Percentiles rank a stretch among this genome's conserved stretches.
These are phyloP conservation scores for Phylloporus sp. DNA, from an alignment of 768 basidiomycete genomes.

Conservation along the genomic window DNA sequence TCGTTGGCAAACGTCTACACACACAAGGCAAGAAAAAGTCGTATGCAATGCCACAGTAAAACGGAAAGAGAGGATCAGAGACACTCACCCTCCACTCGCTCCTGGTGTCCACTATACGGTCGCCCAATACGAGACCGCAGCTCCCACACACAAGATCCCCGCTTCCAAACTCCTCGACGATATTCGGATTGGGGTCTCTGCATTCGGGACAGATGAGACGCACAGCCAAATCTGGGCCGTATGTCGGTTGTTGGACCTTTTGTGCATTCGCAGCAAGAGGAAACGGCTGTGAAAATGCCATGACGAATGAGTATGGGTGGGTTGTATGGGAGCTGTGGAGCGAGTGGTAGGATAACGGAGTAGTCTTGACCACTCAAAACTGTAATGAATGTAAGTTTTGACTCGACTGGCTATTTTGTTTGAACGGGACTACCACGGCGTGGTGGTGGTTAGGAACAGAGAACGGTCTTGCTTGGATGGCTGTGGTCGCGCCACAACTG, in stretches of 20 bases:
- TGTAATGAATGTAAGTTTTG: slow-evolving; percentile 26
- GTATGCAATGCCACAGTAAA: slow-evolving; percentile 19
- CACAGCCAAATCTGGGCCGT: slow-evolving; percentile 80
- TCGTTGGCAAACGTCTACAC: slow-evolving; percentile 98
- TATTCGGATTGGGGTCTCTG: slow-evolving; percentile 87
- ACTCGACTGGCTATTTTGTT: slow-evolving; percentile 13
- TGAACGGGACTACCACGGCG: slow-evolving; percentile 15
- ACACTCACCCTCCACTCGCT: slow-evolving; percentile 95
- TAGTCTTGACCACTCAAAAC: slow-evolving; percentile 12
- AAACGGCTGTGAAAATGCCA: slow-evolving; percentile 79
- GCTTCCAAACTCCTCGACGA: slow-evolving; percentile 95
- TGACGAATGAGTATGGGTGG: slow-evolving; percentile 12
- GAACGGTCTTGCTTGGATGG: slow-evolving; percentile 1
- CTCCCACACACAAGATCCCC: slow-evolving; percentile 95
- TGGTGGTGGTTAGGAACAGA: slow-evolving; percentile 23
- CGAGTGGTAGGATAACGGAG: slow-evolving; percentile 12
- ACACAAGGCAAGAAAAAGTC: slow-evolving; percentile 7
- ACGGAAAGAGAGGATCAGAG: slow-evolving; percentile 12
- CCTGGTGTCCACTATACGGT: slow-evolving; percentile 94
- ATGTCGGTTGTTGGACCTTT: slow-evolving; percentile 54
- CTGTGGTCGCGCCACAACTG: slow-evolving; percentile 18
- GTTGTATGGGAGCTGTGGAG: slow-evolving; percentile 16
- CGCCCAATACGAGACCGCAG: slow-evolving; percentile 93
- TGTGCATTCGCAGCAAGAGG: slow-evolving; percentile 59
- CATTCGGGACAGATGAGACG: slow-evolving; percentile 95